Evolutionary conservation across 2,329 filamentous ascomycete species (phyloP).

Genomic region (Cucurbitaria berberidis): DNA sequence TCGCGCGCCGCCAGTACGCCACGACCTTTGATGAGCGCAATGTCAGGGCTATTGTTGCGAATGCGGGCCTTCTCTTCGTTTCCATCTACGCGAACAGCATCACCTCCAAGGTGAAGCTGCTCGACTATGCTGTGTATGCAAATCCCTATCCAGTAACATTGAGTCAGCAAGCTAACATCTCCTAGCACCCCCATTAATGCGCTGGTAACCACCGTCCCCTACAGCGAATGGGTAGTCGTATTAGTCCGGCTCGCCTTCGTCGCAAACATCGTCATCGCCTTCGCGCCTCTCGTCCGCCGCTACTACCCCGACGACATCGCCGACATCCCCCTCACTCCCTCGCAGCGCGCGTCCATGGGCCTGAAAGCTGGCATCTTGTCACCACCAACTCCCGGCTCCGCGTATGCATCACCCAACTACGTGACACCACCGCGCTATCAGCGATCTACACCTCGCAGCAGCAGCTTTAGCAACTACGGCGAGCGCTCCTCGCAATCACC

Average conservation of each 20-base stretch:
- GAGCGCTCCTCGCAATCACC: conserved; percentile 57
- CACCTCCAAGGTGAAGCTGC: conserved; percentile 24
- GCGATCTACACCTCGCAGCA: conserved; percentile 71
- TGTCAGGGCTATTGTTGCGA: conserved; percentile 71
- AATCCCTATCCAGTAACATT: neutral
- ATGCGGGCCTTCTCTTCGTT: conserved; percentile 62
- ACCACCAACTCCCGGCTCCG: conserved; percentile 68
- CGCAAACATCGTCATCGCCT: conserved; percentile 71
- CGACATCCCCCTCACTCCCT: conserved; percentile 90
- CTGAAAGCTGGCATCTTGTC: conserved; percentile 68
- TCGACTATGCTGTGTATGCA: conserved; percentile 33
- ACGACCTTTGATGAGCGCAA: conserved; percentile 81
- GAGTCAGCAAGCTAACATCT: conserved; percentile 17
- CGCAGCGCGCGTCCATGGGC: conserved; percentile 83
- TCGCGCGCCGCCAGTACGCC: conserved; percentile 78
- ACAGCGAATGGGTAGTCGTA: conserved; percentile 50
- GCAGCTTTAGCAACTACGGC: conserved; percentile 60
- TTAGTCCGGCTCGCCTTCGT: conserved; percentile 61
- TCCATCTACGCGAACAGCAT: conserved; percentile 50
- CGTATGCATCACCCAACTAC: conserved; percentile 60
- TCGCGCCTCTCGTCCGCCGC: conserved; percentile 73
- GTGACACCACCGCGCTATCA: conserved; percentile 88
- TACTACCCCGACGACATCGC: conserved; percentile 70
- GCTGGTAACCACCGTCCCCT: conserved; percentile 45
- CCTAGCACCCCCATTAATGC: conserved; percentile 47